Conservation (phyloP, 306 rosid genomes). For the Psophocarpus tetragonolobus region DNA sequence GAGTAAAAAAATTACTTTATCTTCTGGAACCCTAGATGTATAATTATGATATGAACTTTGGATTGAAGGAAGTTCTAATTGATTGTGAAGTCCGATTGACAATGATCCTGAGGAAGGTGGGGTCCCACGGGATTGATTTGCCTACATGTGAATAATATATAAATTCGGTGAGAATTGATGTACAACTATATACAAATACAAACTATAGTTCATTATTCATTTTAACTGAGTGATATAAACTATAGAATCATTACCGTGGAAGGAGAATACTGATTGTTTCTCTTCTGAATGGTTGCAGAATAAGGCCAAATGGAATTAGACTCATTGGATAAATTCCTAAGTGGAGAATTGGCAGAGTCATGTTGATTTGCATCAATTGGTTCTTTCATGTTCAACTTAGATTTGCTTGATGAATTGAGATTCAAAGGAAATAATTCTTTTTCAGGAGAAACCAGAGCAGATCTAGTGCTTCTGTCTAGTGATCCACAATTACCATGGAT, state of each 20-base stretch:
- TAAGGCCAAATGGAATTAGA: slow-evolving; percentile 35
- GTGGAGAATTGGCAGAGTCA: slow-evolving; percentile 23
- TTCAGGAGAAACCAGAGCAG: slow-evolving; percentile 24
- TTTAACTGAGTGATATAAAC: neutral
- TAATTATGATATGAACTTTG: slow-evolving; percentile 48
- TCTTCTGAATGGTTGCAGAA: slow-evolving; percentile 29
- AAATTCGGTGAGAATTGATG: neutral
- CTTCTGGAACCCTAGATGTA: slow-evolving; percentile 31
- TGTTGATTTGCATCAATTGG: slow-evolving; percentile 32
- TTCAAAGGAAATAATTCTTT: slow-evolving; percentile 26
- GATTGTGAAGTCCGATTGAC: slow-evolving; percentile 37
- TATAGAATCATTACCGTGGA: slow-evolving; percentile 36
- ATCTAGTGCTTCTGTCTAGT: slow-evolving; percentile 29
- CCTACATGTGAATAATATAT: slow-evolving; percentile 31
- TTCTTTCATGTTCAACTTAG: slow-evolving; percentile 31
- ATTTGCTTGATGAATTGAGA: slow-evolving; percentile 24
- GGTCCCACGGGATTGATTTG: slow-evolving; percentile 44
- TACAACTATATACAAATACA: neutral
- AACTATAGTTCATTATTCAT: neutral
- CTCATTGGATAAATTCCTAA: slow-evolving; percentile 31
- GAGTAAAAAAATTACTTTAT: slow-evolving; percentile 27
- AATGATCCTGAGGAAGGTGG: slow-evolving; percentile 32
- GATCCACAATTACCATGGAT: slow-evolving; percentile 18
- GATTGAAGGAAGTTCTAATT: slow-evolving; percentile 81
- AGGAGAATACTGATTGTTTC: slow-evolving; percentile 24